Conservation (phyloP, 2,329 filamentous ascomycete species). For the Neospermospora avenae region DNA sequence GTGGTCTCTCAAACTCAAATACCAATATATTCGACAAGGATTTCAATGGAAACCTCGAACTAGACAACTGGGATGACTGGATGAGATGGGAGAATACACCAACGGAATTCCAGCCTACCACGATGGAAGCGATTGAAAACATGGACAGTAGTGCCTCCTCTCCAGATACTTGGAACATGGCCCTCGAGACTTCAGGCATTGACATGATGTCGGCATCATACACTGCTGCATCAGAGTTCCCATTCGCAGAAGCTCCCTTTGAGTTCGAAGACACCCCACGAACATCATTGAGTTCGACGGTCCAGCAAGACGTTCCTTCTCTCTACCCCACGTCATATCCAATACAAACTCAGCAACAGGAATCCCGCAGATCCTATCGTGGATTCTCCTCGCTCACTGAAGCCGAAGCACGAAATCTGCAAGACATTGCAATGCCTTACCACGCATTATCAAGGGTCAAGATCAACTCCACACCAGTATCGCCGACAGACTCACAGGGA, state of each 20-base stretch:
- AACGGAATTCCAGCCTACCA: slow-evolving; percentile 1
- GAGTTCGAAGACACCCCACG: slow-evolving; percentile 12
- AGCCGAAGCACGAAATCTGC: slow-evolving; percentile 13
- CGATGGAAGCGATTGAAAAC: slow-evolving; percentile 4
- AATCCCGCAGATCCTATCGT: slow-evolving; percentile 2
- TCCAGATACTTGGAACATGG: slow-evolving; percentile 7
- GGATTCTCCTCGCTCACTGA: slow-evolving; percentile 15
- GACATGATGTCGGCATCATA: slow-evolving; percentile 9
- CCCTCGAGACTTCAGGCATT: slow-evolving; percentile 3
- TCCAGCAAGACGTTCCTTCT: not conserved
- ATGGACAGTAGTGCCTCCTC: slow-evolving; percentile 12
- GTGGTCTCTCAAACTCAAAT: not conserved
- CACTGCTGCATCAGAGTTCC: slow-evolving; percentile 2
- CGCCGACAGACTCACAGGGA: slow-evolving; percentile 1
- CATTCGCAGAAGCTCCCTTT: slow-evolving; percentile 12
- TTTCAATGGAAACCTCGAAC: slow-evolving; percentile 10
- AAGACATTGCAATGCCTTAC: slow-evolving; percentile 20
- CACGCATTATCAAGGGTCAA: slow-evolving; percentile 2
- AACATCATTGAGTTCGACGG: not conserved
- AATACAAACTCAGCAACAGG: not conserved
- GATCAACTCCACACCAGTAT: not conserved
- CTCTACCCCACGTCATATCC: not conserved
- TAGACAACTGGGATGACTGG: slow-evolving; percentile 19
- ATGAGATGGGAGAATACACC: slow-evolving; percentile 14
- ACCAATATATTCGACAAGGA: slow-evolving; percentile 16